Conservation (phyloP, 495 filamentous ascomycete genomes). For the Aspergillus bridgeri region DNA sequence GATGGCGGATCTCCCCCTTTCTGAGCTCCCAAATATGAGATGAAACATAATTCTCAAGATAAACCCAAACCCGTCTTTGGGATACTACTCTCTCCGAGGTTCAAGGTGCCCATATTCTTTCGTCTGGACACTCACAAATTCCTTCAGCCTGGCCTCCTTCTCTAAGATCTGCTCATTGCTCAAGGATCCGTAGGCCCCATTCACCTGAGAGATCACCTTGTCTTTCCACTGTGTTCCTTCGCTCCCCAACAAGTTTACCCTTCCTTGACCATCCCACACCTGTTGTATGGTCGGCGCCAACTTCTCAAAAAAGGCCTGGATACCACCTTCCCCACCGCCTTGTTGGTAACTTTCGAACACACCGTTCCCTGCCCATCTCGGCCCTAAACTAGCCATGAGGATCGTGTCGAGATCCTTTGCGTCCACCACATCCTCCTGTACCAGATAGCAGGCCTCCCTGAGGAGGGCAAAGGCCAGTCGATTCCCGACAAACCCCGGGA, state of each 20-base stretch:
- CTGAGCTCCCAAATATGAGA: too few species aligned
- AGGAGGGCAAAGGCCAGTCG: constrained; percentile 48
- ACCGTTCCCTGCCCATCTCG: constrained; percentile 55
- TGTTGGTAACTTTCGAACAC: constrained; percentile 61
- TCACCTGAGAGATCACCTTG: constrained; percentile 32
- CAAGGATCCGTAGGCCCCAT: constrained; percentile 34
- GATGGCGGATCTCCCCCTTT: too few species aligned
- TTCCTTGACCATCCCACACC: constrained; percentile 50
- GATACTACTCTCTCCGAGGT: not conserved
- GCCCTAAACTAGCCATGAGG: constrained; percentile 48
- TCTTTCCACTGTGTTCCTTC: constrained; percentile 37
- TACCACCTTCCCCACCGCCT: constrained; percentile 53
- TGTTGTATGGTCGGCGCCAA: constrained; percentile 53
- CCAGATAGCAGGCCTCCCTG: constrained; percentile 44
- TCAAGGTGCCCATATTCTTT: constrained; percentile 15
- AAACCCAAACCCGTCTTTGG: too few species aligned
- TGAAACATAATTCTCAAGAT: too few species aligned
- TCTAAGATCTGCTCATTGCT: constrained; percentile 16
- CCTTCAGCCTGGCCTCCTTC: constrained; percentile 31
- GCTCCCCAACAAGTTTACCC: constrained; percentile 36
- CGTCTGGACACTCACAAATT: constrained; percentile 27
- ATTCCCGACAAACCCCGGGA: constrained; percentile 51
- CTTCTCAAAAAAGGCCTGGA: constrained; percentile 54
- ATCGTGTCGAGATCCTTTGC: constrained; percentile 46
- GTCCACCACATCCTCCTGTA: constrained; percentile 43